Percentiles rank a stretch among this genome's conserved stretches.
These are phyloP conservation scores for Cyberlindnera meyerae DNA, from an alignment of 805 yeast species.

Conservation along the genomic window DNA sequence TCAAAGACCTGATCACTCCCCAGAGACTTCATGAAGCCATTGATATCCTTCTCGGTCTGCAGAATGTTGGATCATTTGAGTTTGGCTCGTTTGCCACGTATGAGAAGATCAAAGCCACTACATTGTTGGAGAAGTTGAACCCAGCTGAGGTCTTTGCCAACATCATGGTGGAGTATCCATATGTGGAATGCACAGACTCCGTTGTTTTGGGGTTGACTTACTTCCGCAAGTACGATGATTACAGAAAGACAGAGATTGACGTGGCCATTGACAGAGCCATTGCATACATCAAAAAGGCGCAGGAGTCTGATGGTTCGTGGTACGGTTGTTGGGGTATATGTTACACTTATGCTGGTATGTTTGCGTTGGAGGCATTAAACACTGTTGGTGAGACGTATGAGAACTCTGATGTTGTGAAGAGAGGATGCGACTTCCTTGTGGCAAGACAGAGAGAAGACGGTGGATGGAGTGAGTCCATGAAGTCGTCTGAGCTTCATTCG, in stretches of 20 bases:
- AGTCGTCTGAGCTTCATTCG: constrained; percentile 74
- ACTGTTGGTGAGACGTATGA: constrained; percentile 61
- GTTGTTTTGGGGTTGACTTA: constrained; percentile 83
- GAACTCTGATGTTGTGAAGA: constrained; percentile 56
- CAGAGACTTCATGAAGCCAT: constrained; percentile 60
- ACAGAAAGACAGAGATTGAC: constrained; percentile 60
- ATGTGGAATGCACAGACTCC: constrained; percentile 97
- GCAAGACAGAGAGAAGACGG: constrained; percentile 79
- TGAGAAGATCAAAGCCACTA: constrained; percentile 79
- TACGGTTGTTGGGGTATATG: constrained; percentile 99
- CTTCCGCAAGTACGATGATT: constrained; percentile 61
- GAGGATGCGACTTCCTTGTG: constrained; percentile 83
- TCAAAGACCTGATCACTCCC: constrained; percentile 48
- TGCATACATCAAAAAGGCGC: constrained; percentile 62
- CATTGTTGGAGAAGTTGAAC: constrained; percentile 68
- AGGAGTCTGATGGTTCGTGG: constrained; percentile 87
- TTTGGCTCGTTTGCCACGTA: constrained; percentile 92
- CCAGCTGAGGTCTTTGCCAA: constrained; percentile 99
- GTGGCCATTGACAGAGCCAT: constrained; percentile 72
- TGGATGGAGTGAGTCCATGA: constrained; percentile 97
- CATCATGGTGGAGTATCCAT: constrained; percentile 97
- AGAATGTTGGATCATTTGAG: constrained; percentile 73
- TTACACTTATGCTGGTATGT: constrained; percentile 94
- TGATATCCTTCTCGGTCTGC: constrained; percentile 70
- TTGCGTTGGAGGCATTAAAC: constrained; percentile 88